Evolutionary conservation across 345 rosid species (phyloP).

Genomic region (Pistacia vera): DNA sequence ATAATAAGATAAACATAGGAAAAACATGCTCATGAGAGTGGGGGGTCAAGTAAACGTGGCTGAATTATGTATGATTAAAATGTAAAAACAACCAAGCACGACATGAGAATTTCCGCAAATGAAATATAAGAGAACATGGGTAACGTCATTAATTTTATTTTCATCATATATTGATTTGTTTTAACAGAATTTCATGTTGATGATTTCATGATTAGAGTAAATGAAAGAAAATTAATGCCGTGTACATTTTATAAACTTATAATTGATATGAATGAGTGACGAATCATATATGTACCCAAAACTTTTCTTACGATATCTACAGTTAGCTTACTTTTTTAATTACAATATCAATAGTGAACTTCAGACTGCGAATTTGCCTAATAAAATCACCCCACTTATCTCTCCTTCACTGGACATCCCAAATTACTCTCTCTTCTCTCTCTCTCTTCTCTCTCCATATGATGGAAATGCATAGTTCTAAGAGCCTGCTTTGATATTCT

Average conservation of each 20-base stretch:
- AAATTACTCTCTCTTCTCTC: neutral
- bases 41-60: neutral
- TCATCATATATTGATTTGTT: no score
- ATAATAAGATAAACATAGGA: no score
- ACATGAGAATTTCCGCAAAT: slow-evolving; percentile 21
- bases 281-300: no score
- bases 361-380: slow-evolving; percentile 30
- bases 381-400: slow-evolving; percentile 30
- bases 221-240: no score
- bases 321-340: slow-evolving; percentile 5
- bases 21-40: no score
- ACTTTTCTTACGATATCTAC: slow-evolving; percentile 3
- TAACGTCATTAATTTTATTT: no score
- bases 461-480: slow-evolving; percentile 37
- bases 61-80: neutral
- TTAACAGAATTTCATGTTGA: neutral
- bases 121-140: no score
- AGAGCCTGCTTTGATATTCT: slow-evolving; percentile 26
- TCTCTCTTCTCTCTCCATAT: neutral
- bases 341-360: neutral
- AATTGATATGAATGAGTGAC: no score
- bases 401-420: slow-evolving; percentile 14
- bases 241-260: no score
- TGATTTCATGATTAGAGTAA: neutral
- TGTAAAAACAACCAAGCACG: neutral